Evolutionary conservation across 2,329 filamentous ascomycete genomes (phyloP).

Genomic region (Macrophomina phaseolina): DNA sequence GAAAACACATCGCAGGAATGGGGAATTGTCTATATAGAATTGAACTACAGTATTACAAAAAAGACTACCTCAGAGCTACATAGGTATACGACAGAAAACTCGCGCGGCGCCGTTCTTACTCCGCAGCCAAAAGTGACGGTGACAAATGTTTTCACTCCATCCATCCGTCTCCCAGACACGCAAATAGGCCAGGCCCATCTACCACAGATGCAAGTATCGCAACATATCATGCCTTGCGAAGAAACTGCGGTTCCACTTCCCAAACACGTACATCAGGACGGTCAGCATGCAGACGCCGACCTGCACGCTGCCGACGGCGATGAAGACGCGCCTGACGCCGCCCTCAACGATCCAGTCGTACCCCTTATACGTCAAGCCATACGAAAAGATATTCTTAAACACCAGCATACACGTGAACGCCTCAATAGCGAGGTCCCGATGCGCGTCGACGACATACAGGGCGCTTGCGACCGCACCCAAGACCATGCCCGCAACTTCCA

Average conservation of each 20-base stretch:
- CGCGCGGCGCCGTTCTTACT: background rate
- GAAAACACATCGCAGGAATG: too few relatives aligned
- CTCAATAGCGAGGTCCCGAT: constrained; percentile 86
- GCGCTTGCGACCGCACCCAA: constrained; percentile 85
- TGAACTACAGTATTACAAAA: background rate
- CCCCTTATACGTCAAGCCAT: constrained; percentile 80
- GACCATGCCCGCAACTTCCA: constrained; percentile 89
- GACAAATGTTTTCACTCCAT: too few relatives aligned
- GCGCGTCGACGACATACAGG: constrained; percentile 90
- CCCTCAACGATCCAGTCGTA: constrained; percentile 77
- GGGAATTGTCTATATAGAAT: too few relatives aligned
- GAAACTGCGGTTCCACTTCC: constrained; percentile 44
- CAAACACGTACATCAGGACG: constrained; percentile 65
- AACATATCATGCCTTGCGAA: constrained; percentile 43
- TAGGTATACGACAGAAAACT: background rate
- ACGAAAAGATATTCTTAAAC: constrained; percentile 95
- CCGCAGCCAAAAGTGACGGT: too few relatives aligned
- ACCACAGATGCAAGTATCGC: constrained; percentile 20
- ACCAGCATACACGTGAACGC: constrained; percentile 88
- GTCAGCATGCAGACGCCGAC: constrained; percentile 75
- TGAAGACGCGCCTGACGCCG: constrained; percentile 71
- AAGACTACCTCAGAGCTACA: background rate
- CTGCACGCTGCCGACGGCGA: constrained; percentile 76
- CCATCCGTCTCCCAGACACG: too few relatives aligned
- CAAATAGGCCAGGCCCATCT: background rate